These are phyloP conservation scores for Pseudocercospora cruenta DNA, from an alignment of 2,329 filamentous ascomycete species.

Conservation along the genomic window DNA sequence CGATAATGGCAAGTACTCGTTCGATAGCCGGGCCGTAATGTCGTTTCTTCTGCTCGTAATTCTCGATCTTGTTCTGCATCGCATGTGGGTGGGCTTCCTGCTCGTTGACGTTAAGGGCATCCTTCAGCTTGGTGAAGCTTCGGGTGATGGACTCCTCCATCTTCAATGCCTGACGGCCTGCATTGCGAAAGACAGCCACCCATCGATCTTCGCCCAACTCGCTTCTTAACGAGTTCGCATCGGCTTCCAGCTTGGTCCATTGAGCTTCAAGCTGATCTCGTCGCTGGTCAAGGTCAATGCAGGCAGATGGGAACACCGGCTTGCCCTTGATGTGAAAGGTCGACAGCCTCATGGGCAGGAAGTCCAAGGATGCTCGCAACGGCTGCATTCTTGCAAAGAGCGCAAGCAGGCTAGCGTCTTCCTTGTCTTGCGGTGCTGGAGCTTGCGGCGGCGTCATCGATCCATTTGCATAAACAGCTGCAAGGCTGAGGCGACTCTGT, in stretches of 20 bases:
- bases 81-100: conserved; percentile 71
- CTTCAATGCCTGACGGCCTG: conserved; percentile 87
- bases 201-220: conserved; percentile 95
- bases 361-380: conserved; percentile 87
- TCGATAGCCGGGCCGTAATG: conserved; percentile 95
- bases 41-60: conserved; percentile 89
- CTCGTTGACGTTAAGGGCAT: conserved; percentile 74
- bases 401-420: conserved; percentile 85
- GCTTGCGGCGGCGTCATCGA: conserved; percentile 51
- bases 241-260: conserved; percentile 85
- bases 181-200: conserved; percentile 93
- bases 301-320: conserved; percentile 82
- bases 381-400: conserved; percentile 96
- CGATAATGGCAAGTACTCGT: conserved; percentile 86
- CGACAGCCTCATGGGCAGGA: conserved; percentile 89
- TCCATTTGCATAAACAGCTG: conserved; percentile 54
- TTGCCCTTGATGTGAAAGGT: conserved; percentile 81
- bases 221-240: conserved; percentile 84
- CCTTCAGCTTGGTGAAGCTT: conserved; percentile 78
- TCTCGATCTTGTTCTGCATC: conserved; percentile 83
- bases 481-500: conserved; percentile 70
- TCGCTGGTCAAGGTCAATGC: conserved; percentile 80
- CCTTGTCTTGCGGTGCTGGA: conserved; percentile 59
- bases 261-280: conserved; percentile 75
- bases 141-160: conserved; percentile 96